Conservation (phyloP, 345 rosid genomes). For the Sonneratia alba region DNA sequence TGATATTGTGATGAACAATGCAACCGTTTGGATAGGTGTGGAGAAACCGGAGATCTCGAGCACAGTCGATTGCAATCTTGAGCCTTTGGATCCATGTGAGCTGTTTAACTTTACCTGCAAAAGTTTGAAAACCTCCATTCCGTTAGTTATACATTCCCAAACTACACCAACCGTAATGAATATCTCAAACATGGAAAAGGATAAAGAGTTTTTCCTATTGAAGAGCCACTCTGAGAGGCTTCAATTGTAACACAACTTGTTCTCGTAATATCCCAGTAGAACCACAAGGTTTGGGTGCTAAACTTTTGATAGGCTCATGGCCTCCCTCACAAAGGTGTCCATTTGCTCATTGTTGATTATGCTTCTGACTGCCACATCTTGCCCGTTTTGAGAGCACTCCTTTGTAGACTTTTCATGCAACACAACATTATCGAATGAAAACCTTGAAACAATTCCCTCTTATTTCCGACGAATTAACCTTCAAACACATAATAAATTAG, state of each 20-base stretch:
- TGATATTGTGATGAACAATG: conserved; percentile 47
- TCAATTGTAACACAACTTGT: conserved; percentile 41
- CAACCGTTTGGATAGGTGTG: conserved; percentile 47
- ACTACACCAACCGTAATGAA: not conserved
- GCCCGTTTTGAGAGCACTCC: conserved; percentile 37
- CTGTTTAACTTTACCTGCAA: conserved; percentile 31
- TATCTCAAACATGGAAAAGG: no score
- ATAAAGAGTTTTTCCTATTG: conserved; percentile 17
- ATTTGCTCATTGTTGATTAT: conserved; percentile 35
- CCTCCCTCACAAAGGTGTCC: conserved; percentile 50
- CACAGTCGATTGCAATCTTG: conserved; percentile 36
- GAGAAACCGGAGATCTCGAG: conserved; percentile 45
- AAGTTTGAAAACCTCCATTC: not conserved
- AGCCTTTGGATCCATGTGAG: conserved; percentile 49
- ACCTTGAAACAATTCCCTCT: not conserved
- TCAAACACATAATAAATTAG: not conserved
- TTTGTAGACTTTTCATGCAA: conserved; percentile 50
- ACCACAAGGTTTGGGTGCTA: conserved; percentile 51
- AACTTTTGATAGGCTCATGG: conserved; percentile 46
- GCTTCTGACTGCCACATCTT: conserved; percentile 45
- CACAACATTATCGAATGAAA: not conserved
- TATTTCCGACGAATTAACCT: not conserved
- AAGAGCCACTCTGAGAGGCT: conserved; percentile 55
- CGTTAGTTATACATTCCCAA: not conserved
- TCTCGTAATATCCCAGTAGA: conserved; percentile 42